Evolutionary conservation across 1,139 yeast genomes (phyloP).

Genomic region (Pichia sp.): DNA sequence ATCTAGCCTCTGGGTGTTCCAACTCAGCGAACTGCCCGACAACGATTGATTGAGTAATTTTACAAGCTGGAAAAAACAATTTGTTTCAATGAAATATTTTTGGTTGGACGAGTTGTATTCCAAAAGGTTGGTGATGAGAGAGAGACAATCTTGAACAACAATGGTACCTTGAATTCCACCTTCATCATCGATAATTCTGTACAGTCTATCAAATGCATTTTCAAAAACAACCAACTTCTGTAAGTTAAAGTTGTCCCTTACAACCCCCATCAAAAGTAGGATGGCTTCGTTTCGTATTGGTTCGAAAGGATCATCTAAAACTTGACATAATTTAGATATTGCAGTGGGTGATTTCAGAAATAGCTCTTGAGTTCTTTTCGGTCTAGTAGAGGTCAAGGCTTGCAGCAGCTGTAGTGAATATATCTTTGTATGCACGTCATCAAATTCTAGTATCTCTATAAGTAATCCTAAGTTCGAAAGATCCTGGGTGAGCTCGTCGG

Average conservation of each 20-base stretch:
- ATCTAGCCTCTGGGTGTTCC: conserved; percentile 70
- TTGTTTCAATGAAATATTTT: conserved; percentile 80
- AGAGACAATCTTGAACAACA: conserved; percentile 83
- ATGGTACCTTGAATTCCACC: conserved; percentile 92
- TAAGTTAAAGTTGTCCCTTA: conserved; percentile 75
- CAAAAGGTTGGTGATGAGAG: conserved; percentile 66
- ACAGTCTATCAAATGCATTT: conserved; percentile 79
- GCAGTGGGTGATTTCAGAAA: conserved; percentile 75
- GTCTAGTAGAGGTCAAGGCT: conserved; percentile 75
- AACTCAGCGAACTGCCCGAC: conserved; percentile 40
- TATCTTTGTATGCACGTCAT: conserved; percentile 71
- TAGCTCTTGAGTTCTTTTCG: conserved; percentile 67
- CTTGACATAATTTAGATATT: conserved; percentile 64
- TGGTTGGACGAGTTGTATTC: conserved; percentile 89
- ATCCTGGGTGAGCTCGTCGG: conserved; percentile 84
- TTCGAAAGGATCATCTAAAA: conserved; percentile 70
- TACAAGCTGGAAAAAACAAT: conserved; percentile 64
- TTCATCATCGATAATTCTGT: conserved; percentile 74
- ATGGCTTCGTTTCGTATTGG: conserved; percentile 90
- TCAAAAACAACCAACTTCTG: conserved; percentile 95
- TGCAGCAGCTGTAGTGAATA: conserved; percentile 83
- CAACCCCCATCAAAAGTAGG: conserved; percentile 75
- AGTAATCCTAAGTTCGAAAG: conserved; percentile 49
- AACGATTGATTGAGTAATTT: conserved; percentile 59
- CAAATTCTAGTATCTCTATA: conserved; percentile 40